These are phyloP conservation scores for Penicillium roqueforti DNA, from an alignment of 495 filamentous ascomycete species.

Conservation along the genomic window DNA sequence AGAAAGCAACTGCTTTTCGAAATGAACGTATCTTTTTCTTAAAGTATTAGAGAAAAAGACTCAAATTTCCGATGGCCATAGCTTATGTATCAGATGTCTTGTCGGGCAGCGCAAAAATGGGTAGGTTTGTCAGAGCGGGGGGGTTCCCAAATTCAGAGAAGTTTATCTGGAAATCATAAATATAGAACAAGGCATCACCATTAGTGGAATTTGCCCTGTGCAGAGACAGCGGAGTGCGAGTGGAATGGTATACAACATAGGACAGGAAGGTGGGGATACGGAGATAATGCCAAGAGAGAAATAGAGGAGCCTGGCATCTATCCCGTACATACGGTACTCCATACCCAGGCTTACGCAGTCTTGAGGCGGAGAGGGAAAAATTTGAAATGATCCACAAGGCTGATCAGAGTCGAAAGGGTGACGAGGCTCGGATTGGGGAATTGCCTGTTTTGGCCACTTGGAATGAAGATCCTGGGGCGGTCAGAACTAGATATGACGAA, in stretches of 20 bases:
- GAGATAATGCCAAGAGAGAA: constrained; percentile 17
- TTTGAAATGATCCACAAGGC: constrained; percentile 19
- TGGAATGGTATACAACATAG: neutral
- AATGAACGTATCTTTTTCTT: neutral
- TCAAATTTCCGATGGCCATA: neutral
- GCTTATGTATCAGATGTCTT: neutral
- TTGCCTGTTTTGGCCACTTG: constrained; percentile 7
- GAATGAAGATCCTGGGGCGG: constrained; percentile 19
- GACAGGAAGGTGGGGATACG: neutral
- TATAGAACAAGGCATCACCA: constrained; percentile 15
- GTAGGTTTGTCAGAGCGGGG: neutral
- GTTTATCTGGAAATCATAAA: constrained; percentile 13
- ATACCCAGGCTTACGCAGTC: constrained; percentile 8
- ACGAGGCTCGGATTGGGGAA: constrained; percentile 18
- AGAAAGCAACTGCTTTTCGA: neutral
- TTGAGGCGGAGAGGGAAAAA: constrained; percentile 4
- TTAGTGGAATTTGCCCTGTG: neutral
- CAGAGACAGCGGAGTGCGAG: neutral
- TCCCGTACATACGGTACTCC: neutral
- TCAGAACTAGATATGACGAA: constrained; percentile 5
- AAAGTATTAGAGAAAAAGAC: neutral
- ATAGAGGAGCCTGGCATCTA: constrained; percentile 14
- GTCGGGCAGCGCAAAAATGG: neutral
- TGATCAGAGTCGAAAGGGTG: constrained; percentile 14
- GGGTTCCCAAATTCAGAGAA: constrained; percentile 9